Evolutionary conservation across 202 grass and related monocot species (phyloP).

Genomic region (Schoenoplectus tabernaemontani): DNA sequence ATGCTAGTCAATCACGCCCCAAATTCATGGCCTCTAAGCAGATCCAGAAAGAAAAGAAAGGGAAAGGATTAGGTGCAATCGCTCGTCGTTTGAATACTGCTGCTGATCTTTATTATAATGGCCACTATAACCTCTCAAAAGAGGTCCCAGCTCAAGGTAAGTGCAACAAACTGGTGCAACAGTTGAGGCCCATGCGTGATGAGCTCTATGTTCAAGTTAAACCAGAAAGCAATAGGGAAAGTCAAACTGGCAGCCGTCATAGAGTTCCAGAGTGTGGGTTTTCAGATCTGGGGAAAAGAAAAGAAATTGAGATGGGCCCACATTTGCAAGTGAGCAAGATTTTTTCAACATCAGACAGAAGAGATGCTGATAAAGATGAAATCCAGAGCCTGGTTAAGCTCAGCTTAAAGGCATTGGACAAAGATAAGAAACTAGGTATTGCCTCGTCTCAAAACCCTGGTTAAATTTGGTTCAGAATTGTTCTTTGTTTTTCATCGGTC

Average conservation of each 20-base stretch:
- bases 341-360: not conserved
- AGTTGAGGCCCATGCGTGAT: not conserved
- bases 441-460: not conserved
- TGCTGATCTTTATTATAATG: not conserved
- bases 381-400: constrained; percentile 46
- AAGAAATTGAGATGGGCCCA: constrained; percentile 13
- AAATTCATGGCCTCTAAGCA: not conserved
- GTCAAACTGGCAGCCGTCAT: not conserved
- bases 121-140: not conserved
- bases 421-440: constrained; percentile 55
- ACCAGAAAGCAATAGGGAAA: not conserved
- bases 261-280: not conserved
- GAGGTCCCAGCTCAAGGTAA: not conserved
- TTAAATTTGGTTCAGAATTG: no score
- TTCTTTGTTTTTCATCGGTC: no score
- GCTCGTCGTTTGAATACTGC: not conserved
- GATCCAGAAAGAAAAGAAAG: not conserved
- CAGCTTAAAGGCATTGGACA: constrained; percentile 48
- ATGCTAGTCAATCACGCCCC: not conserved
- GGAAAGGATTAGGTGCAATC: not conserved
- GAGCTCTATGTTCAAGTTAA: not conserved
- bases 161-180: not conserved
- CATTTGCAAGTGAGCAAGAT: constrained; percentile 25
- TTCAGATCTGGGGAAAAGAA: not conserved
- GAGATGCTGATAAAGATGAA: constrained; percentile 41